These are phyloP conservation scores for Fusarium sp. DNA, from an alignment of 2,329 filamentous ascomycete species.

Conservation along the genomic window DNA sequence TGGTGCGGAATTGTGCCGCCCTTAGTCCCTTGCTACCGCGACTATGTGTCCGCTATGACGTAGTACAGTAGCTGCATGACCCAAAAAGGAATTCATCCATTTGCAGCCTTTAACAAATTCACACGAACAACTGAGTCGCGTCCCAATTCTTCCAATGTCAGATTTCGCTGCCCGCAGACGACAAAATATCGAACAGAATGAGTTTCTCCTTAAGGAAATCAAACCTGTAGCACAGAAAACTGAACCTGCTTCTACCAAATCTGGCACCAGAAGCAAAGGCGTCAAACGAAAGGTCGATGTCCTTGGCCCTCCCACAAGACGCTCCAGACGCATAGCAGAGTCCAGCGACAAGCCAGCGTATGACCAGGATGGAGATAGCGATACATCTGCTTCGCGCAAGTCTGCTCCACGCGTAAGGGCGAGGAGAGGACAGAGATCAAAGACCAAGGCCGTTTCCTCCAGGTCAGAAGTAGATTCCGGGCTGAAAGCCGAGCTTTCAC, in stretches of 20 bases:
- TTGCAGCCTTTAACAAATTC: neutral
- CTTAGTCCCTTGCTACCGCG: no score
- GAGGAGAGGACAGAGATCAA: neutral
- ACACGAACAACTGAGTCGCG: neutral
- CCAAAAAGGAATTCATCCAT: neutral
- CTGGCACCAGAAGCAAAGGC: neutral
- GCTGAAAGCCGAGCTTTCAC: neutral
- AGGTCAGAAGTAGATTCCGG: neutral
- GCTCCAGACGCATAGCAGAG: conserved; percentile 18
- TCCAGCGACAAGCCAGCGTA: conserved; percentile 1
- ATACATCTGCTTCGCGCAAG: neutral
- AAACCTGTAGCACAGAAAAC: neutral
- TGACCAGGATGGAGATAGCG: neutral
- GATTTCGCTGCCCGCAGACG: conserved; percentile 7
- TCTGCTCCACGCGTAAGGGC: neutral
- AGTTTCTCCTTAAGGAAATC: conserved; percentile 10
- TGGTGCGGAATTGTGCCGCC: no score
- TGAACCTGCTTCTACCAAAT: neutral
- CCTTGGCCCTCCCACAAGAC: conserved; percentile 7
- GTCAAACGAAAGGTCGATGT: conserved; percentile 2
- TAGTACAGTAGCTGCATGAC: neutral
- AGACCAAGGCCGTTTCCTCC: accelerated
- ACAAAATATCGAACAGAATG: conserved; percentile 9
- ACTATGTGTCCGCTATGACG: neutral
- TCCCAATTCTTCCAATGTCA: neutral